Evolutionary conservation across 2,329 filamentous ascomycete species (phyloP).

Genomic region (Alternaria arbusti): DNA sequence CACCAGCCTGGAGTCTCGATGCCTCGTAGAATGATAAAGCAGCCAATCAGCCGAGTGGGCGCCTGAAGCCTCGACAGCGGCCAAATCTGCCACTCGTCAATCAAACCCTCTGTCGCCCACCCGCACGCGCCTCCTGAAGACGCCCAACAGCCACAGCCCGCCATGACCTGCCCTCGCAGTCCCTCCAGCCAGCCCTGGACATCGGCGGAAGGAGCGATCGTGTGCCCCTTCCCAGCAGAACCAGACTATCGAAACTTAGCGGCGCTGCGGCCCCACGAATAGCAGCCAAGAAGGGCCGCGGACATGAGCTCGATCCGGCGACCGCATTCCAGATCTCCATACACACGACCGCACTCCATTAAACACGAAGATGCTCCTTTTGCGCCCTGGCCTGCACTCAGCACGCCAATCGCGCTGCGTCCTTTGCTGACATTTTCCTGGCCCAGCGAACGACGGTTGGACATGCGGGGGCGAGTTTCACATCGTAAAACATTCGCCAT

Average conservation of each 20-base stretch:
- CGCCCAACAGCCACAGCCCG: background rate
- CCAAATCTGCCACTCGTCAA: background rate
- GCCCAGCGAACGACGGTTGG: background rate
- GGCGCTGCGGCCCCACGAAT: slow-evolving; percentile 7
- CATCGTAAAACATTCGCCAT: background rate
- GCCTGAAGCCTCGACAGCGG: background rate
- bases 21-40: slow-evolving; percentile 4
- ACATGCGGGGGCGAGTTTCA: slow-evolving; percentile 5
- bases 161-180: background rate
- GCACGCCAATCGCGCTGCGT: background rate
- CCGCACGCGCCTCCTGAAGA: background rate
- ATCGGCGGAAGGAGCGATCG: slow-evolving; percentile 1
- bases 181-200: background rate
- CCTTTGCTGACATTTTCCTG: background rate
- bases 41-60: background rate
- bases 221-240: slow-evolving; percentile 2
- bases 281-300: background rate
- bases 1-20: background rate
- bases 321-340: slow-evolving; percentile 1
- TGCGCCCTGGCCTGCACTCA: background rate
- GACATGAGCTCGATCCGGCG: slow-evolving; percentile 3
- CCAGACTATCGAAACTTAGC: slow-evolving; percentile 17
- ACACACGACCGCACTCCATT: background rate
- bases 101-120: slow-evolving; percentile 3
- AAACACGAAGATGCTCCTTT: background rate